These are phyloP conservation scores for Candolleomyces efflorescens DNA, from an alignment of 768 basidiomycete genomes.

Conservation along the genomic window DNA sequence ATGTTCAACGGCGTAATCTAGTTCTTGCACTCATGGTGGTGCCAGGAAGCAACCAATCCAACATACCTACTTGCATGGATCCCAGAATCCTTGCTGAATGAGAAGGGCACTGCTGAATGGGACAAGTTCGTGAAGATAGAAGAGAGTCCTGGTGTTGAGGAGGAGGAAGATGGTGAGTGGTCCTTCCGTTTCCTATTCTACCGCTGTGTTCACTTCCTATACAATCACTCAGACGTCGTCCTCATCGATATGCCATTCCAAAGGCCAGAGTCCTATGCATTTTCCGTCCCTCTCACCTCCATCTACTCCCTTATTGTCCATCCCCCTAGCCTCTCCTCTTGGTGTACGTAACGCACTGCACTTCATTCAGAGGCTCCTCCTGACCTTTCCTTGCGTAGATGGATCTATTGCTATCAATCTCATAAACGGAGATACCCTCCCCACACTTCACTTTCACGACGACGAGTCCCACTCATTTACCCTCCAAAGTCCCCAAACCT, in stretches of 20 bases:
- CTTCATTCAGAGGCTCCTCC: conserved; percentile 13
- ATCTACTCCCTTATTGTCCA: conserved; percentile 88
- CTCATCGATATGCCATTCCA: conserved; percentile 82
- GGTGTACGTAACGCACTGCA: conserved; percentile 49
- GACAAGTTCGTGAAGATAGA: conserved; percentile 88
- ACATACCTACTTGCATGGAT: conserved; percentile 90
- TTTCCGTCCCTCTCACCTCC: conserved; percentile 87
- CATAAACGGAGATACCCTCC: conserved; percentile 79
- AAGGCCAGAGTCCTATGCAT: conserved; percentile 87
- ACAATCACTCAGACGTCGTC: conserved; percentile 56
- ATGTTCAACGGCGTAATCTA: conserved; percentile 13
- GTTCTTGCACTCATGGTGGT: not conserved
- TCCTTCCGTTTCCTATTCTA: conserved; percentile 1
- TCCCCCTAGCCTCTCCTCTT: conserved; percentile 79
- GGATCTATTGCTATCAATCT: conserved; percentile 89
- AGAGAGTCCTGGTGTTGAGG: conserved; percentile 51
- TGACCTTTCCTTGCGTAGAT: conserved; percentile 38
- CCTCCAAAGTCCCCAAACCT: conserved; percentile 39
- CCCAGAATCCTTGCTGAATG: conserved; percentile 78
- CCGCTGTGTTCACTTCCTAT: conserved; percentile 4
- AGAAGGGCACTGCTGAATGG: conserved; percentile 81
- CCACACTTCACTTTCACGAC: conserved; percentile 94
- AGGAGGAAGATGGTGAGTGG: conserved; percentile 69
- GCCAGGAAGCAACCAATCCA: conserved; percentile 70
- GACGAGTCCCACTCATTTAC: conserved; percentile 87